These are phyloP conservation scores for Coemansia sp. DNA, from an alignment of 192 early-diverging fungal genomes.

Conservation along the genomic window DNA sequence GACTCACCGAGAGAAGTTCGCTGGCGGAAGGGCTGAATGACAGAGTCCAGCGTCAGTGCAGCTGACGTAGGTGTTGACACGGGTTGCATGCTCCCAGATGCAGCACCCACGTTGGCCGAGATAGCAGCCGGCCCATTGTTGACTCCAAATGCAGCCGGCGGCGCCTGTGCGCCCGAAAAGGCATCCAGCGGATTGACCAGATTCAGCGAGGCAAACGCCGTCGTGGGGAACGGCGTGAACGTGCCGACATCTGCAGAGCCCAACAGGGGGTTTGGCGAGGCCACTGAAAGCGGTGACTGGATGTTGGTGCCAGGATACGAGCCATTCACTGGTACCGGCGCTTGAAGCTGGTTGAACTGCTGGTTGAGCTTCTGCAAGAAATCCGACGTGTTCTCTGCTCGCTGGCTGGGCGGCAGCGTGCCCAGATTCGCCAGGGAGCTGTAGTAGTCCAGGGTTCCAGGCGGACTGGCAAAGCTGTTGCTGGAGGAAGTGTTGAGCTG, in stretches of 20 bases:
- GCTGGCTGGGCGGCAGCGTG: not conserved
- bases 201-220: constrained; percentile 46
- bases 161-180: not conserved
- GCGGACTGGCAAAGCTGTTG: not conserved
- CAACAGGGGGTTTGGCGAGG: constrained; percentile 35
- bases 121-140: constrained; percentile 2
- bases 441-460: constrained; percentile 11
- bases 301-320: constrained; percentile 12
- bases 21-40: constrained; percentile 14
- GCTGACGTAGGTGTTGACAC: constrained; percentile 30
- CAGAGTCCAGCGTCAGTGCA: constrained; percentile 14
- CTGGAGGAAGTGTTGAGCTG: constrained; percentile 4
- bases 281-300: constrained; percentile 22
- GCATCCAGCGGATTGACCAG: constrained; percentile 33
- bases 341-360: constrained; percentile 24
- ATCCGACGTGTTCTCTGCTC: constrained; percentile 15
- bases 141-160: constrained; percentile 1
- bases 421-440: constrained; percentile 4
- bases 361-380: constrained; percentile 42
- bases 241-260: constrained; percentile 13
- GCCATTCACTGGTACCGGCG: not conserved
- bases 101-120: constrained; percentile 5
- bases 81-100: constrained; percentile 36
- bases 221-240: constrained; percentile 29
- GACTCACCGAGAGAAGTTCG: constrained; percentile 11